Conservation (phyloP, 768 basidiomycete species). For the Butyriboletus loyo region DNA sequence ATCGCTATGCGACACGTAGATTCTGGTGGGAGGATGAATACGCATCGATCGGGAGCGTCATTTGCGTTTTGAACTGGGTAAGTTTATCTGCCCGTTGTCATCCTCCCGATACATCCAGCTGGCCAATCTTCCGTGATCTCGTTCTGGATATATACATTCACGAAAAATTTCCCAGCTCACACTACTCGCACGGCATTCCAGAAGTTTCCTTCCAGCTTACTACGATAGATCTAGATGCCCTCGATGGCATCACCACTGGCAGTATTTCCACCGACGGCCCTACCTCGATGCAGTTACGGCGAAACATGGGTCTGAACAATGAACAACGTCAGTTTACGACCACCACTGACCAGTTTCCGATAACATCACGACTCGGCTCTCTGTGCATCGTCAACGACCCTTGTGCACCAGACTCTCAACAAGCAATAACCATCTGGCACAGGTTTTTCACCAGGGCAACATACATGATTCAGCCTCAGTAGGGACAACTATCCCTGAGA, state of each 20-base stretch:
- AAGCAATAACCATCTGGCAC: not conserved
- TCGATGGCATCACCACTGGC: not conserved
- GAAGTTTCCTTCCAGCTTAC: slow-evolving; percentile 3
- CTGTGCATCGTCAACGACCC: not conserved
- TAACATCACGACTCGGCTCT: not conserved
- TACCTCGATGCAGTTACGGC: not conserved
- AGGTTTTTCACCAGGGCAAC: not conserved
- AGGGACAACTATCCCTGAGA: not conserved
- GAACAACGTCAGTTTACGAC: not conserved
- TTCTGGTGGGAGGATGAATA: slow-evolving; percentile 23
- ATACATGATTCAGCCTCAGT: too few relatives aligned
- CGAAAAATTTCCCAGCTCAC: not conserved
- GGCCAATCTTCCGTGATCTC: slow-evolving; percentile 1
- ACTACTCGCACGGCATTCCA: not conserved
- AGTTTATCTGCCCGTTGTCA: not conserved
- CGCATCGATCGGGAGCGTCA: slow-evolving; percentile 1
- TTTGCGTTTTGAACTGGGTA: slow-evolving; percentile 5
- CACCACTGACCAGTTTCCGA: not conserved
- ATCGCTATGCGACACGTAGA: not conserved
- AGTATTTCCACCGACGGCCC: not conserved
- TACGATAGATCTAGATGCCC: slow-evolving; percentile 7
- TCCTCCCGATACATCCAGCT: slow-evolving; percentile 1
- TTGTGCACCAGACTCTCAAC: not conserved
- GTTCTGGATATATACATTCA: slow-evolving; percentile 9
- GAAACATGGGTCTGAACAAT: not conserved